These are phyloP conservation scores for Uncinocarpus reesii DNA, from an alignment of 2,329 filamentous ascomycete species.

Conservation along the genomic window DNA sequence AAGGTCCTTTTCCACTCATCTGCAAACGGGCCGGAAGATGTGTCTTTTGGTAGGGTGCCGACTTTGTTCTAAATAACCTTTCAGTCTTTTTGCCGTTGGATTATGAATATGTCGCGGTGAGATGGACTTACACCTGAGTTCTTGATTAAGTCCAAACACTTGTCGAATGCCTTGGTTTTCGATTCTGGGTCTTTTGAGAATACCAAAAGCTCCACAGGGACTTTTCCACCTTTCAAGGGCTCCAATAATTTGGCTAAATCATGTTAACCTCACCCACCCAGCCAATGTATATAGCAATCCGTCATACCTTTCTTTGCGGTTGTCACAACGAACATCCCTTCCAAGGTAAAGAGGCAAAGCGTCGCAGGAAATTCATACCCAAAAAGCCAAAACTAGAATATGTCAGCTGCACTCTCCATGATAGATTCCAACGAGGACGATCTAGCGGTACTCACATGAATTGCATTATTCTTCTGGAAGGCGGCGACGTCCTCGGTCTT, in stretches of 20 bases:
- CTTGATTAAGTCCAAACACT: slow-evolving; percentile 78
- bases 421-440: not conserved
- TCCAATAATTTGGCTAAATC: slow-evolving; percentile 77
- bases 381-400: slow-evolving; percentile 79
- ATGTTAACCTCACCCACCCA: slow-evolving; percentile 25
- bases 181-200: slow-evolving; percentile 83
- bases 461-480: slow-evolving; percentile 92
- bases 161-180: slow-evolving; percentile 81
- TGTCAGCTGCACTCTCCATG: not conserved
- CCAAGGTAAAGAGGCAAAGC: slow-evolving; percentile 80
- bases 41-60: slow-evolving; percentile 75
- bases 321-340: slow-evolving; percentile 82
- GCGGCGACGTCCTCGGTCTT: slow-evolving; percentile 81
- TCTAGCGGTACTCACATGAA: slow-evolving; percentile 59
- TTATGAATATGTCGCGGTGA: too few relatives aligned
- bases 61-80: slow-evolving; percentile 62
- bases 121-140: slow-evolving; percentile 64
- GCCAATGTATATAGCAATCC: slow-evolving; percentile 6
- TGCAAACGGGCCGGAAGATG: slow-evolving; percentile 74
- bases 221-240: slow-evolving; percentile 80
- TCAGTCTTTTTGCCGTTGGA: too few relatives aligned
- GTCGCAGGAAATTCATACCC: slow-evolving; percentile 98
- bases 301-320: slow-evolving; percentile 85
- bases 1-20: slow-evolving; percentile 92
- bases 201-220: slow-evolving; percentile 83